Evolutionary conservation across 768 basidiomycete genomes (phyloP).

Genomic region (Pleurotus platypus): DNA sequence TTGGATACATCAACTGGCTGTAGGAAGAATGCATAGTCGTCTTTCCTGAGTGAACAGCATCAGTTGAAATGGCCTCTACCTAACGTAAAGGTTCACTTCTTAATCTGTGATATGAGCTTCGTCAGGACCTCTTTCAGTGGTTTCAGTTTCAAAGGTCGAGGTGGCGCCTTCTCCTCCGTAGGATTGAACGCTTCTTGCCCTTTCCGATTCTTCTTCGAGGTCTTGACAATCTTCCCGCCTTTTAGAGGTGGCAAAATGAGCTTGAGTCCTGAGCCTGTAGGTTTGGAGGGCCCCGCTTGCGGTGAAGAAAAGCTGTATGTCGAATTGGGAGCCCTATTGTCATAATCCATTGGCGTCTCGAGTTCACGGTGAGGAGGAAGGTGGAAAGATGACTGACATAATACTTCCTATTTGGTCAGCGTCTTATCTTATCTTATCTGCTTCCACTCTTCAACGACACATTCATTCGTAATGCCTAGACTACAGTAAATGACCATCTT

Average conservation of each 20-base stretch:
- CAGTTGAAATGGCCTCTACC: conserved; percentile 6
- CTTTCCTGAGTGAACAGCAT: conserved; percentile 49
- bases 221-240: conserved; percentile 54
- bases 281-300: conserved; percentile 2
- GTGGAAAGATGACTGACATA: too few relatives aligned
- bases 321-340: too few relatives aligned
- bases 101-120: conserved; percentile 67
- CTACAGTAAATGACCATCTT: too few relatives aligned
- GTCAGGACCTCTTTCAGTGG: conserved; percentile 73
- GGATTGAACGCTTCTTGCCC: conserved; percentile 17
- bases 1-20: conserved; percentile 57
- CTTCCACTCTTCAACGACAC: too few relatives aligned
- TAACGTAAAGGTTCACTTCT: conserved; percentile 50
- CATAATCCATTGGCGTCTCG: too few relatives aligned
- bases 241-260: conserved; percentile 69
- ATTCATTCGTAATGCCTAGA: too few relatives aligned
- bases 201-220: conserved; percentile 41
- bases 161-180: conserved; percentile 26
- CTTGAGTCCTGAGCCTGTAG: conserved; percentile 47
- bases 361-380: too few relatives aligned
- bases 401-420: too few relatives aligned
- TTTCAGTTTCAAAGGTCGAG: conserved; percentile 69
- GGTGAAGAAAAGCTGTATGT: conserved; percentile 2
- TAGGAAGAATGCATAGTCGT: conserved; percentile 84
- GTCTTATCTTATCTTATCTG: too few relatives aligned